Evolutionary conservation across 352 stramenopile species (phyloP), one percentile per base, ranked within the genome.

Genomic region (Globisporangium barbulae): DNA sequence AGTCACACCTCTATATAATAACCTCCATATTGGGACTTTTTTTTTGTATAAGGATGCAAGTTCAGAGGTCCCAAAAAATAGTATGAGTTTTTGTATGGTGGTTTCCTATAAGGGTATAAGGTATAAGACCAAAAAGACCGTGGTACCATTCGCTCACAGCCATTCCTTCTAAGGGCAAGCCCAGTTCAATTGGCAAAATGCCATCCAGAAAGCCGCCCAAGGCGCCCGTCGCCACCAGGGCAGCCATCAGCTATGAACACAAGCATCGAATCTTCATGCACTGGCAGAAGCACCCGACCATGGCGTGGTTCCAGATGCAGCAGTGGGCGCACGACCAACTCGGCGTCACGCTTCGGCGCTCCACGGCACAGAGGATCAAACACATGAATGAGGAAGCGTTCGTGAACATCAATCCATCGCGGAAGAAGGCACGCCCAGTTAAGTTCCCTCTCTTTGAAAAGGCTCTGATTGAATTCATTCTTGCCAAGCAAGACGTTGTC

Each of bases 1-100:
- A 33, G 45, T 53, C 45, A 33, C 21, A 53, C 45, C 45, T 33
- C 45, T 53, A 33, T 53, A 53, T 53, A 53, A 53, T 53, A 53
- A 19, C 45, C 45, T 33, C 45, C 21, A n/a, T 53, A 33, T 53
- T n/a, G n/a, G 45, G 21, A 17, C 4, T 33, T 33, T 53, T 15
- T 33, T 33, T 53, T 33, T 53, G 7, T 53, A 33, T 53, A 53
- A 53, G 21, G 45, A 21, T 30, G 44, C 44, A 49, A 49, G 19
- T 49, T 49, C 44, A 49, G 44, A 17, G 44, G 44, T 7, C 19
- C 44, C 45, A 15, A 53, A 53, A 53, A 53, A 33, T 53, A 33
- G 21, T 53, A 52, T 53, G 45, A 53, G 21, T 53, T 33, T 53
- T 53, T 53, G 45, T 53, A 53, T 31, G 45, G 21, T 53, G 2